Base-by-base conservation (phyloP, 108 stramenopile genomes). In the Aurantiochytrium sp. region DNA sequence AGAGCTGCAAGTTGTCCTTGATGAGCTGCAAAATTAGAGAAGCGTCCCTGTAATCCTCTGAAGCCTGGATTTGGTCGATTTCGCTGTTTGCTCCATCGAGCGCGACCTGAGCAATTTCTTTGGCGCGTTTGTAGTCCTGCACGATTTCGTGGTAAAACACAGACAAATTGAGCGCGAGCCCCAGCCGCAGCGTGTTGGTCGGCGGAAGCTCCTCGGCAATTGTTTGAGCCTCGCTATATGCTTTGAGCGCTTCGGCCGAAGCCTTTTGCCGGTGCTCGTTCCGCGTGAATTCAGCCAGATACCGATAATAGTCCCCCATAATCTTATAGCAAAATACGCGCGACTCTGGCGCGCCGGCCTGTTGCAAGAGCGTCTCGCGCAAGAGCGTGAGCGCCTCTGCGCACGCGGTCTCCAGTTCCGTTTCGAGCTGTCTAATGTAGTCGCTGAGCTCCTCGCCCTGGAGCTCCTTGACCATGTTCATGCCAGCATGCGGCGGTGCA, bases 281-380 rank as follows among this genome's bases (percentile, higher is more conserved):
- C 60, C 91, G 92, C 90, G 97, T 96, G 95, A 97, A 97, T 92
- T 97, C 97, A 64, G 97, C 97, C 59, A 98, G 93, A 92, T 98
- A 99, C 91, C 99, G 96, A 94, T 99, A 76, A 95, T 99, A 99
- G 93, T 99, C 99, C 28, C 98, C 99, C 96, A 98, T 98, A 96
- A 98, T 96, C 94, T 96, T 98, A 96, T 98, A 98, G 97, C 98
- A 99, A 91, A 99, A 99, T 60, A 98, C 99, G 95, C 98, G 98
- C 90, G 97, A 98, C 92, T 99, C 99, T 90, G 98, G 97, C 44
- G 97, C 94, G 8, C 96, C 95, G 83, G 96, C 96, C 95, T 99
- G 97, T 91, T 98, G 99, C 94, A 99, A 98, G 87, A 99, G 94
- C 60, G 93, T 93, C 57, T 97, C 96, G 91, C 98, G 96, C 87